Percentiles rank a stretch among this genome's conserved stretches.
These are phyloP conservation scores for Trichosporon faecale DNA, from an alignment of 1,284 basidiomycete species.

Conservation along the genomic window DNA sequence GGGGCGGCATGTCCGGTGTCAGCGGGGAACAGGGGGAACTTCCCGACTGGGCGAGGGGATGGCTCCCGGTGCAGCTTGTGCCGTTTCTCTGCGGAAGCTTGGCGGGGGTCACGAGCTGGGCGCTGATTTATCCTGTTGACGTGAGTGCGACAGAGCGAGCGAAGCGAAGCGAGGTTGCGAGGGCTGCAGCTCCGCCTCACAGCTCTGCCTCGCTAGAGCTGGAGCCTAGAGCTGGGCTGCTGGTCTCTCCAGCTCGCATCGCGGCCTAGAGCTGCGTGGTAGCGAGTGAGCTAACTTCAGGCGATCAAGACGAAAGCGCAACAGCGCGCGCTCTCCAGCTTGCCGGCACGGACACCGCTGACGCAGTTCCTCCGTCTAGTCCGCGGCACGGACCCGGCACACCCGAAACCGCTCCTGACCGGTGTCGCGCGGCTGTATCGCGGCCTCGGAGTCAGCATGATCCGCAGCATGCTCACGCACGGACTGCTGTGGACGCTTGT, in stretches of 20 bases:
- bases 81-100: constrained; percentile 51
- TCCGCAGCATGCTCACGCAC: constrained; percentile 51
- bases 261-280: no score
- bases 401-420: constrained; percentile 46
- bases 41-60: constrained; percentile 46
- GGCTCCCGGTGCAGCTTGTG: constrained; percentile 42
- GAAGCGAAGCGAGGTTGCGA: no score
- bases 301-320: constrained; percentile 53
- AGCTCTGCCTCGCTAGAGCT: no score
- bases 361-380: constrained; percentile 47
- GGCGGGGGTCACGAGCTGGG: constrained; percentile 52
- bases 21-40: constrained; percentile 39
- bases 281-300: constrained; percentile 34
- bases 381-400: constrained; percentile 41
- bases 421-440: constrained; percentile 47
- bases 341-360: constrained; percentile 41
- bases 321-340: constrained; percentile 46
- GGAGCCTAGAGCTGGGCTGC: no score
- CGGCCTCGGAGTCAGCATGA: constrained; percentile 51
- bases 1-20: constrained; percentile 8
- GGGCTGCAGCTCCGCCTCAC: no score
- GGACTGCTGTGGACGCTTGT: constrained; percentile 52
- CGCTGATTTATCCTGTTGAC: constrained; percentile 52
- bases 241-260: no score
- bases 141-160: constrained; percentile 32